phyloP scores from a whole-genome alignment of 1,284 basidiomycete genomes.

The Rhodofomes roseus region DNA sequence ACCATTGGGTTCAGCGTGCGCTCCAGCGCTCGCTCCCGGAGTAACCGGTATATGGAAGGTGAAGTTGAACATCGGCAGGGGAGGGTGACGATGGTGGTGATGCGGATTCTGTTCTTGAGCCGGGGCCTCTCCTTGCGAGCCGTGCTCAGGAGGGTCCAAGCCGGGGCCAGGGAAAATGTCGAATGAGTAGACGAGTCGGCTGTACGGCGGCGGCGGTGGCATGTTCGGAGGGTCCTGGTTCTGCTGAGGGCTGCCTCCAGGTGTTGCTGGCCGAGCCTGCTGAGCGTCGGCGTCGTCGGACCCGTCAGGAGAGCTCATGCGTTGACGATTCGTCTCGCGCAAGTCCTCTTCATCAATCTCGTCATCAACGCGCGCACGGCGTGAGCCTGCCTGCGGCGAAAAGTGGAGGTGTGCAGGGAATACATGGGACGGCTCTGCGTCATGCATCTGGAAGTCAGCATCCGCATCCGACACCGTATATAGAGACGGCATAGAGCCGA shows the following conservation, averaged over 20 bases:
- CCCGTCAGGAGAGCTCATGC: conserved; percentile 19
- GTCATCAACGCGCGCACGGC: conserved; percentile 27
- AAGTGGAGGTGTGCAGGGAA: neutral
- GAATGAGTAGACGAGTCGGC: conserved; percentile 17
- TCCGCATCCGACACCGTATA: neutral
- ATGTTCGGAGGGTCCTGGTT: conserved; percentile 4
- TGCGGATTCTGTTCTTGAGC: neutral
- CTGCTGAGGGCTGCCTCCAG: conserved; percentile 4
- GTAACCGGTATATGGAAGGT: conserved; percentile 16
- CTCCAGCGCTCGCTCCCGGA: conserved; percentile 5
- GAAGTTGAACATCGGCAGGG: conserved; percentile 15
- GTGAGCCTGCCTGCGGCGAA: conserved; percentile 10
- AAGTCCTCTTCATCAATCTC: conserved; percentile 23
- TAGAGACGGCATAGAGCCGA: conserved; percentile 4
- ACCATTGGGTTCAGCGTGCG: conserved; percentile 1
- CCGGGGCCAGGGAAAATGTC: conserved; percentile 16
- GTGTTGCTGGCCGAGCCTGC: conserved; percentile 12
- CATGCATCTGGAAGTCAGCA: conserved; percentile 13
- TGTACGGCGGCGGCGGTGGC: conserved; percentile 9
- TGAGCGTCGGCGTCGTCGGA: conserved; percentile 13
- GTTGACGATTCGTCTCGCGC: conserved; percentile 28
- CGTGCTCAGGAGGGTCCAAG: neutral
- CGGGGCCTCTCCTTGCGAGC: neutral
- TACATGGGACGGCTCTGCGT: conserved; percentile 11
- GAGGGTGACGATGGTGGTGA: conserved; percentile 3